These are phyloP conservation scores for Sanguinoderma infundibulare DNA, from an alignment of 1,284 basidiomycete species.

Conservation along the genomic window DNA sequence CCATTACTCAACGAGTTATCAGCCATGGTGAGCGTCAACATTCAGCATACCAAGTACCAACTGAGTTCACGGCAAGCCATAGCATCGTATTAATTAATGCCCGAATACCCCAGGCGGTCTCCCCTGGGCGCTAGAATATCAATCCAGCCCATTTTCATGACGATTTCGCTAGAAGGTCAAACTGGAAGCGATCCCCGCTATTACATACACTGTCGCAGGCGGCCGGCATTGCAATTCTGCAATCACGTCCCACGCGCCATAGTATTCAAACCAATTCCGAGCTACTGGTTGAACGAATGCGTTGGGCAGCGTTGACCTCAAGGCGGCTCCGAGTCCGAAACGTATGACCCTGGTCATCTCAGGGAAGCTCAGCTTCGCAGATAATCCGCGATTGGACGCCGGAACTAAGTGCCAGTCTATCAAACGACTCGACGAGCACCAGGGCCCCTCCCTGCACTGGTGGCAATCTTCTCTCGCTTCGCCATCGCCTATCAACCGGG, in stretches of 20 bases:
- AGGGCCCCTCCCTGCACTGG: neutral
- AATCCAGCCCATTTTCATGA: neutral
- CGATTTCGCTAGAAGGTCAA: neutral
- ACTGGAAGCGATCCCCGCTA: neutral
- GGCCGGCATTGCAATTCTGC: neutral
- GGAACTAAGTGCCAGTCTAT: neutral
- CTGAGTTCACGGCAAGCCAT: neutral
- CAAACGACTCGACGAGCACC: neutral
- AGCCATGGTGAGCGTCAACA: no score
- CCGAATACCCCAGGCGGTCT: neutral
- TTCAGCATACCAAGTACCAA: neutral
- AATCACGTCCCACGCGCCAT: neutral
- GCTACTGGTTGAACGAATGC: neutral
- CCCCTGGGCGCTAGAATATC: neutral
- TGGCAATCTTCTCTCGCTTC: neutral
- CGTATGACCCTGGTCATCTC: neutral
- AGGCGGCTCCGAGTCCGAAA: no score
- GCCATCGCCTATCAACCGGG: neutral
- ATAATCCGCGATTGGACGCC: neutral
- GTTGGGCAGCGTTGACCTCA: neutral
- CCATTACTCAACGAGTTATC: no score
- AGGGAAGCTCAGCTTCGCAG: neutral
- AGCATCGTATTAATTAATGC: neutral
- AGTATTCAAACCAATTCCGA: neutral
- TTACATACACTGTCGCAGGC: neutral